Conservation (phyloP, 306 rosid genomes). For the Gastrolobium villosum region DNA sequence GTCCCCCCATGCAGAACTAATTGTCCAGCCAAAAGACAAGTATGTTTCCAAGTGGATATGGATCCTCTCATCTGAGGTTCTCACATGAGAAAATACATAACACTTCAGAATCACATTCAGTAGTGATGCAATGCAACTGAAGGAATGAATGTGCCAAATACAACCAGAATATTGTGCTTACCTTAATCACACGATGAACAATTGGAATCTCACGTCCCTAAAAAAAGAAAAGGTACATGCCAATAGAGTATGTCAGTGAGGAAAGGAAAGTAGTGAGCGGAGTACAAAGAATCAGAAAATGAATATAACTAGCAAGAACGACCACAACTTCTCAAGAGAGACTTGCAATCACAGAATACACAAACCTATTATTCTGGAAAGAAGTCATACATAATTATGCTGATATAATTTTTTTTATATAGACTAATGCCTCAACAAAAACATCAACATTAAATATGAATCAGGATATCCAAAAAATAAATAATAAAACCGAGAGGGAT, state of each 20-base stretch:
- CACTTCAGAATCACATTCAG: neutral
- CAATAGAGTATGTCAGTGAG: conserved; percentile 29
- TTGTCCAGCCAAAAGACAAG: conserved; percentile 3
- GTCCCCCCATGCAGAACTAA: neutral
- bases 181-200: conserved; percentile 96
- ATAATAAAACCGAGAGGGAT: neutral
- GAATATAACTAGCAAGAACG: conserved; percentile 2
- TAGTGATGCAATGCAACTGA: conserved; percentile 24
- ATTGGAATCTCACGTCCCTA: conserved; percentile 99
- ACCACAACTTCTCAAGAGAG: neutral
- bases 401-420: neutral
- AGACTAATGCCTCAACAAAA: neutral
- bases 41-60: neutral
- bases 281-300: conserved; percentile 16
- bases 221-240: conserved; percentile 13
- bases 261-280: neutral
- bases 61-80: neutral
- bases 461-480: neutral
- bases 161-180: conserved; percentile 40
- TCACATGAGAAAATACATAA: neutral
- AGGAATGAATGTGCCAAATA: conserved; percentile 11
- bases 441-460: neutral
- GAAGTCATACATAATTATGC: neutral
- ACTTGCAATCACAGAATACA: neutral
- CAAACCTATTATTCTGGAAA: conserved; percentile 4